These are phyloP conservation scores for Quercus mongolica DNA, from an alignment of 306 rosid genomes.

Conservation along the genomic window DNA sequence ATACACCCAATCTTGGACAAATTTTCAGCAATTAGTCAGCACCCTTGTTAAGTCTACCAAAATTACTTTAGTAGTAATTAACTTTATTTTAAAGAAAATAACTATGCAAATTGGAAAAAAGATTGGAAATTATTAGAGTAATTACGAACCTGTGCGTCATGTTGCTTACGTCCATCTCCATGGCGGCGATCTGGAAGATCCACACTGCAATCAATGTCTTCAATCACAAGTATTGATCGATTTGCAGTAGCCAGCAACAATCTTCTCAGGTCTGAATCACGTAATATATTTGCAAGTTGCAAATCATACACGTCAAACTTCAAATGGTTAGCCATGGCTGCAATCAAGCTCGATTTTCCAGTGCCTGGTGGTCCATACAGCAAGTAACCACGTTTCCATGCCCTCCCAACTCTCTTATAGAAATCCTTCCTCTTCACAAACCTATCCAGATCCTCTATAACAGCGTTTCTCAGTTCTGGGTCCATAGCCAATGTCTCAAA, in stretches of 20 bases:
- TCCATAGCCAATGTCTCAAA: conserved; percentile 87
- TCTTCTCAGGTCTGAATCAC: conserved; percentile 74
- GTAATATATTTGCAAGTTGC: conserved; percentile 52
- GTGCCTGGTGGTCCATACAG: conserved; percentile 90
- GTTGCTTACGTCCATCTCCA: conserved; percentile 37
- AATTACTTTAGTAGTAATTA: background rate
- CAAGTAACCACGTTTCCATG: conserved; percentile 91
- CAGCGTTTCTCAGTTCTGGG: conserved; percentile 23
- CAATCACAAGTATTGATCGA: conserved; percentile 80
- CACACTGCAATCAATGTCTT: conserved; percentile 83
- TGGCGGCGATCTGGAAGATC: conserved; percentile 63
- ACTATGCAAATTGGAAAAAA: background rate
- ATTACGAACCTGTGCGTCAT: conserved; percentile 41
- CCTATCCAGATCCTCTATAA: conserved; percentile 62
- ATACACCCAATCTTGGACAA: background rate
- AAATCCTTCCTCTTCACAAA: conserved; percentile 74
- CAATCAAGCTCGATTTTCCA: conserved; percentile 86
- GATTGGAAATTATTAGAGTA: no score
- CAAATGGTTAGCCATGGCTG: conserved; percentile 87
- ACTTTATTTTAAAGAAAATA: background rate
- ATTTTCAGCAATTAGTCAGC: background rate
- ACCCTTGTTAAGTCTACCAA: background rate
- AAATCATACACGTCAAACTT: conserved; percentile 84
- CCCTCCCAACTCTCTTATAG: conserved; percentile 79
- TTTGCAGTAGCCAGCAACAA: conserved; percentile 66